Base-by-base conservation (phyloP, 2,329 filamentous ascomycete species). In the Xenoacremonium recifei region DNA sequence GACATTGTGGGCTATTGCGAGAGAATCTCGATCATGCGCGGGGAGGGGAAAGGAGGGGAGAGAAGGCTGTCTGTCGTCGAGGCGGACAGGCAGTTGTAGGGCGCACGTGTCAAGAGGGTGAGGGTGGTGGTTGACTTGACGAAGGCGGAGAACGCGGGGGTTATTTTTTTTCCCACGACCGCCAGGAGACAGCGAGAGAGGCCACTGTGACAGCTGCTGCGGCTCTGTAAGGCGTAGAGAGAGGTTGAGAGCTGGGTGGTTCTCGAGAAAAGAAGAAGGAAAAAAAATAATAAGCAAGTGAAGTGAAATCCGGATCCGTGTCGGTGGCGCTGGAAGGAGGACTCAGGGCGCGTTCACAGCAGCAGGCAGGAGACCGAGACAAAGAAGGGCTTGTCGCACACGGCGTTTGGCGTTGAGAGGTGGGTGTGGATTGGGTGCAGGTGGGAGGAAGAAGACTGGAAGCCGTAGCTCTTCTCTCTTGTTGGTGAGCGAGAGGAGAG, bases 1-100 rank as follows among this genome's bases (percentile, higher is more conserved):
- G 77, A 79, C 78, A 81, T 89, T 69, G 64, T 76, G 67, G n/a
- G 64, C 59, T 61, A 63, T 60, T 58, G 53, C 54, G 47, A 41
- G 49, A 48, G 46, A 52, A 58, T 56, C 50, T 64, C 61, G 61
- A 6, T 64, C 65, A 68, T 68, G 62, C 64, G 64, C 61, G 49
- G 57, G 53, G 51, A 49, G 50, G 40, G 49, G n/a, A n/a, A n/a
- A n/a, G n/a, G n/a, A n/a, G n/a, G 41, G 31, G 41, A 35, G 39
- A 36, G 48, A 44, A 50, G 50, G 55, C 57, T 52, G 53, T 50
- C 40, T n/a, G 47, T 35, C 44, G 47, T 41, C 36, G 47, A 54
- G 47, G 39, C 45, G 48, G 39, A 27, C 39, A 33, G 18, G 32
- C 33, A 42, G 51, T 49, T 35, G 44, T 47, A 49, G 51, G 48